Percentiles rank a stretch among this genome's conserved stretches.
These are phyloP conservation scores for Phytophthora idaei DNA, from an alignment of 352 stramenopile species.

Conservation along the genomic window DNA sequence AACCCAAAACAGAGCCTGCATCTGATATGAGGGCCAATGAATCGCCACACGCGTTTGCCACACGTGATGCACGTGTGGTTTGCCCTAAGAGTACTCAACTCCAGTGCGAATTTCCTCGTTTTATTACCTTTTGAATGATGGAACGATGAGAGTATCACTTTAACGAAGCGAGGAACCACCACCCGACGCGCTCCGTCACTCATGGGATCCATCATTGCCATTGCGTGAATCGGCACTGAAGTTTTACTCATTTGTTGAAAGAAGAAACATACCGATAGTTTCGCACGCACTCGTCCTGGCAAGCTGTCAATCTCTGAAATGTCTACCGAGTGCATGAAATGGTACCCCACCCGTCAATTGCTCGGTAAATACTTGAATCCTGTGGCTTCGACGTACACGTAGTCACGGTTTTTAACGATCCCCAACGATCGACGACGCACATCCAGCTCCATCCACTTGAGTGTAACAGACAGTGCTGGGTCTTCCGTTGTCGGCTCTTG, in stretches of 20 bases:
- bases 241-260: conserved; percentile 36
- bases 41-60: no score
- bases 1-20: no score
- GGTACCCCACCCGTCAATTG: conserved; percentile 38
- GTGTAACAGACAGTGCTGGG: conserved; percentile 34
- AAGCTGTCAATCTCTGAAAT: conserved; percentile 47
- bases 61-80: no score
- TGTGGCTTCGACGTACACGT: conserved; percentile 63
- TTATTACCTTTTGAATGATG: no score
- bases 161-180: conserved; percentile 18
- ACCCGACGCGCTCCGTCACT: conserved; percentile 19
- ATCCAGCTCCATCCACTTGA: conserved; percentile 48
- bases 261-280: conserved; percentile 54
- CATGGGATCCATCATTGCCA: conserved; percentile 37
- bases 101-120: no score
- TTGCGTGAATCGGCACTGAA: conserved; percentile 46
- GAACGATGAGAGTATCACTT: no score
- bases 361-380: conserved; percentile 20
- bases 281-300: conserved; percentile 36
- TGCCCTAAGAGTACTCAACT: no score
- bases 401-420: conserved; percentile 55
- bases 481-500: conserved; percentile 49
- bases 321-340: conserved; percentile 43
- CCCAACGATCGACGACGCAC: conserved; percentile 31
- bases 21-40: no score